These are phyloP conservation scores for Monascus purpureus DNA, from an alignment of 495 filamentous ascomycete genomes.

Conservation along the genomic window DNA sequence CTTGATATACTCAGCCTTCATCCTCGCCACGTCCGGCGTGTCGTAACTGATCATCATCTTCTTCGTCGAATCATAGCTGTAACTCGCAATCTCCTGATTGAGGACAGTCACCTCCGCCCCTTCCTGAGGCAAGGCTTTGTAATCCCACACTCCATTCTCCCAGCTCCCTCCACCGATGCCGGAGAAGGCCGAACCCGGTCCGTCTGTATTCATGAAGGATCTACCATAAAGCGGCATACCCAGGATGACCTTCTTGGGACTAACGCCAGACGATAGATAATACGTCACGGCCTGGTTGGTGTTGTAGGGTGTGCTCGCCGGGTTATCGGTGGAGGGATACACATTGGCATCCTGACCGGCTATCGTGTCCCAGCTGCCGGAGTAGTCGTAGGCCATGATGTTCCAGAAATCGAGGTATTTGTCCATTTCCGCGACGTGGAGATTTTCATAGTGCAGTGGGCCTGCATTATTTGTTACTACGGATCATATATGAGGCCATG, in stretches of 20 bases:
- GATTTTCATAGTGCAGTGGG: constrained; percentile 43
- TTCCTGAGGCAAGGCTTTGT: constrained; percentile 40
- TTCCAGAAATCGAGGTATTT: constrained; percentile 53
- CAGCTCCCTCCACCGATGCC: constrained; percentile 54
- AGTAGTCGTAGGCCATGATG: constrained; percentile 69
- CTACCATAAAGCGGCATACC: constrained; percentile 83
- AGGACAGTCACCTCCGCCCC: constrained; percentile 13
- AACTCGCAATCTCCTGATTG: constrained; percentile 35
- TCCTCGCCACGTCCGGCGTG: constrained; percentile 38
- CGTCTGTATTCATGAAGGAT: constrained; percentile 56
- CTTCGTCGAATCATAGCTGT: constrained; percentile 46
- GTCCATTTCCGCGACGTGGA: constrained; percentile 51
- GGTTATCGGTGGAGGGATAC: constrained; percentile 36
- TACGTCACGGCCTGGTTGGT: constrained; percentile 47
- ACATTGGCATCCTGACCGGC: constrained; percentile 70
- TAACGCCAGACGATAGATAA: constrained; percentile 43
- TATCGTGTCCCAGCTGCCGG: constrained; percentile 52
- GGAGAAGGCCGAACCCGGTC: constrained; percentile 51
- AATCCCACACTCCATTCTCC: constrained; percentile 73
- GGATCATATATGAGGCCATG: neutral
- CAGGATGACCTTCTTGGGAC: constrained; percentile 55
- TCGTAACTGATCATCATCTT: constrained; percentile 68
- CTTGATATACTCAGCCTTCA: constrained; percentile 55
- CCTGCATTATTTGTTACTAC: constrained; percentile 22
- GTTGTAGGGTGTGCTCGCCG: constrained; percentile 51